Percentiles rank a stretch among this genome's conserved stretches.
Evolutionary conservation across 257 asterid species (phyloP).

Genomic region (Verbascum thapsus): DNA sequence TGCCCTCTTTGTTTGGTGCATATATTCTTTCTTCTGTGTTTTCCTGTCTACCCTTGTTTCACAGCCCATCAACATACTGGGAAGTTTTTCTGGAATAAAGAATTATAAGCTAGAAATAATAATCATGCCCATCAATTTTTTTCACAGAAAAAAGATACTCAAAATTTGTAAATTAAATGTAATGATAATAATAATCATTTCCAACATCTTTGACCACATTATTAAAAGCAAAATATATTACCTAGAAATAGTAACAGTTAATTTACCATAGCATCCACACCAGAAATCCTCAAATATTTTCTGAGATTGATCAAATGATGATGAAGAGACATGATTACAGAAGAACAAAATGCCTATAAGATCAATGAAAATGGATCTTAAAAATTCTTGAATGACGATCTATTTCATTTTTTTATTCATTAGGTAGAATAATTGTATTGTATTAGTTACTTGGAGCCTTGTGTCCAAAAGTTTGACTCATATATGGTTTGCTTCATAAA

Average conservation of each 20-base stretch:
- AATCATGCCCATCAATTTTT: too few relatives aligned
- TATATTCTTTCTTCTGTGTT: not conserved
- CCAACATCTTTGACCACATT: constrained; percentile 13
- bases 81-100: too few relatives aligned
- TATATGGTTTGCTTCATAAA: constrained; percentile 20
- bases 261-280: constrained; percentile 32
- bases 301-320: too few relatives aligned
- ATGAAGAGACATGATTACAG: constrained; percentile 19
- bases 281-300: constrained; percentile 7
- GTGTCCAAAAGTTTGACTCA: constrained; percentile 35
- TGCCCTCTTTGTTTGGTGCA: not conserved
- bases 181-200: not conserved
- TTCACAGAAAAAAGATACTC: not conserved
- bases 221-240: constrained; percentile 1
- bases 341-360: constrained; percentile 6
- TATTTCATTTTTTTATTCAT: constrained; percentile 27
- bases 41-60: not conserved
- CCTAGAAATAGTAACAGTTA: constrained; percentile 40
- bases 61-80: too few relatives aligned
- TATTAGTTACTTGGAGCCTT: constrained; percentile 36
- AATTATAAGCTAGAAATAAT: too few relatives aligned
- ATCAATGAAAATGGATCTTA: not conserved
- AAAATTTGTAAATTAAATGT: not conserved
- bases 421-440: constrained; percentile 22
- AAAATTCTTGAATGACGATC: constrained; percentile 27